phyloP scores from a whole-genome alignment of 441 rosid species.

The California macrophylla region DNA sequence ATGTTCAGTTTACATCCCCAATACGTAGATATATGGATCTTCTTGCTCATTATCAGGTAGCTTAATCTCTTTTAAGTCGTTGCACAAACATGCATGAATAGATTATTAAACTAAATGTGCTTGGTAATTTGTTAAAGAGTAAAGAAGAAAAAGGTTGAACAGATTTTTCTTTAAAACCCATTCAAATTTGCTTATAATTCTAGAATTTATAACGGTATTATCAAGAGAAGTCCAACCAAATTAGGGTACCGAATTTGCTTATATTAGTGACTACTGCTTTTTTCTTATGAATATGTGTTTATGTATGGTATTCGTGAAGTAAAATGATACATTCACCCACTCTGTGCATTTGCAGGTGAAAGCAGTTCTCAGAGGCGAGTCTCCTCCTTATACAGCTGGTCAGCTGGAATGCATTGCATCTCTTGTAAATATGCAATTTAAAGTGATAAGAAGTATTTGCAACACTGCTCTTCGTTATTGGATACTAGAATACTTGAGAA shows the following conservation, averaged over 20 bases:
- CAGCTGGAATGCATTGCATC: constrained; percentile 87
- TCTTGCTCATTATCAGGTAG: constrained; percentile 91
- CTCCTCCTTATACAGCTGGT: constrained; percentile 78
- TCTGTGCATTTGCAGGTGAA: constrained; percentile 42
- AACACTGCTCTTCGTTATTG: constrained; percentile 71
- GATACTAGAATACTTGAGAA: constrained; percentile 68
- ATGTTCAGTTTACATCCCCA: constrained; percentile 95
- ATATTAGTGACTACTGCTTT: too few relatives aligned
- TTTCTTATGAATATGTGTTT: too few relatives aligned
- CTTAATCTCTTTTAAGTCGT: constrained; percentile 7
- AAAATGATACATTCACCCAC: not conserved
- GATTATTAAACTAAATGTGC: not conserved
- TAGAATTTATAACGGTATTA: not conserved
- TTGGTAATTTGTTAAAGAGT: not conserved
- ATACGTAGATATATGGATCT: constrained; percentile 95
- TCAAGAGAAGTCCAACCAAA: not conserved
- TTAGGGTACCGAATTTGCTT: not conserved
- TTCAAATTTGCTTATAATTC: too few relatives aligned
- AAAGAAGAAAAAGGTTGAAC: not conserved
- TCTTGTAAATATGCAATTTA: constrained; percentile 48
- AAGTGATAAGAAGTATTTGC: constrained; percentile 49
- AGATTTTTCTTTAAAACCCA: not conserved
- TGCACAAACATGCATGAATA: not conserved
- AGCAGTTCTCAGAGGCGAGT: constrained; percentile 70
- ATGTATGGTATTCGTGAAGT: too few relatives aligned